These are phyloP conservation scores for Carex myosuroides DNA, from an alignment of 176 grass and related monocot species.

Conservation along the genomic window DNA sequence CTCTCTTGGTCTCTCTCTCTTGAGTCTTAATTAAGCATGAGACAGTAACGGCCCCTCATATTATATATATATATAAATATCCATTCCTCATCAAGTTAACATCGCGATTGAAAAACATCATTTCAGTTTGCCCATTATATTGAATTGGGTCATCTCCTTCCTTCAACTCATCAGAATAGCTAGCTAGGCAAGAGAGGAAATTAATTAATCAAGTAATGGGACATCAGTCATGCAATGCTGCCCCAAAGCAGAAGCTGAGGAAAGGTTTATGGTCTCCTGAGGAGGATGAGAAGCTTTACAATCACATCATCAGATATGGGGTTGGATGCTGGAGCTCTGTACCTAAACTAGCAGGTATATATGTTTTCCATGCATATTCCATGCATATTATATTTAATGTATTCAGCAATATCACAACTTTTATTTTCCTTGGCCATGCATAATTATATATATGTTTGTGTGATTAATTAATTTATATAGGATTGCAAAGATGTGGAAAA, in stretches of 20 bases:
- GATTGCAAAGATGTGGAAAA: slow-evolving; percentile 86
- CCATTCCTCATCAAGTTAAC: slow-evolving; percentile 37
- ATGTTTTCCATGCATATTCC: not conserved
- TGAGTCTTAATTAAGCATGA: slow-evolving; percentile 31
- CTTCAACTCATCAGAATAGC: not conserved
- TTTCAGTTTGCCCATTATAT: slow-evolving; percentile 17
- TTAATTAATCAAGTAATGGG: not conserved
- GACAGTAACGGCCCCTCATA: not conserved
- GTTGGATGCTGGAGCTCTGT: slow-evolving; percentile 95
- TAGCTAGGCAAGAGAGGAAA: not conserved
- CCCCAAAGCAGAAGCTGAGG: slow-evolving; percentile 59
- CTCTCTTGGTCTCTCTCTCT: slow-evolving; percentile 19
- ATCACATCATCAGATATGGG: slow-evolving; percentile 77
- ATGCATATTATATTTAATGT: not conserved
- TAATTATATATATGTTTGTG: not conserved
- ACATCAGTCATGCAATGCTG: slow-evolving; percentile 19
- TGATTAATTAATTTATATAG: slow-evolving; percentile 25
- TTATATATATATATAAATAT: slow-evolving; percentile 31
- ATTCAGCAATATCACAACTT: too few relatives aligned
- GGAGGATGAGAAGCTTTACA: slow-evolving; percentile 95
- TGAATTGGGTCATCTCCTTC: not conserved
- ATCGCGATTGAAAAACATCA: slow-evolving; percentile 31
- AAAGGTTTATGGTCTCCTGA: slow-evolving; percentile 88
- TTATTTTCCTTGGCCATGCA: not conserved
- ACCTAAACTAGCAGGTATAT: slow-evolving; percentile 58